Percentiles rank a stretch among this genome's conserved stretches.
These are phyloP conservation scores for Psilocybe tampanensis DNA, from an alignment of 768 basidiomycete genomes.

Conservation along the genomic window DNA sequence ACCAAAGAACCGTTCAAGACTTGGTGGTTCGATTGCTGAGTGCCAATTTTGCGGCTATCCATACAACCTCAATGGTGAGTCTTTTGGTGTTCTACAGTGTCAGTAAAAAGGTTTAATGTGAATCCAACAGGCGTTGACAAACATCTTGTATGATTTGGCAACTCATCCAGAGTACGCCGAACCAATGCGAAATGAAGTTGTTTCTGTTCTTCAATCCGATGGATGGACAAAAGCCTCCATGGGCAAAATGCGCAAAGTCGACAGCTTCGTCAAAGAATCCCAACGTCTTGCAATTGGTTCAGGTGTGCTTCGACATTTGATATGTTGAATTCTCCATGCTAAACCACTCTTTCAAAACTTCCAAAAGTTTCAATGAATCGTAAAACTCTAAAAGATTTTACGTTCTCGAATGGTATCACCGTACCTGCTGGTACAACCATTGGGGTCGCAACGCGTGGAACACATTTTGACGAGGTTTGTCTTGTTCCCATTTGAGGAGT, in stretches of 20 bases:
- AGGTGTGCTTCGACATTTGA: neutral
- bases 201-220: constrained; percentile 32
- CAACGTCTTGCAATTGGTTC: constrained; percentile 4
- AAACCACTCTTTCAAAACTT: neutral
- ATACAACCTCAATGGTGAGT: constrained; percentile 25
- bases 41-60: constrained; percentile 30
- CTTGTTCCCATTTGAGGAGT: neutral
- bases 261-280: constrained; percentile 47
- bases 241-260: constrained; percentile 41
- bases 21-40: constrained; percentile 21
- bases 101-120: neutral
- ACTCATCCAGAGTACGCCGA: constrained; percentile 32
- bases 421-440: constrained; percentile 41
- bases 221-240: constrained; percentile 38
- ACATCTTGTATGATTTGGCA: constrained; percentile 38
- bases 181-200: constrained; percentile 44
- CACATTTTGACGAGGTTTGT: constrained; percentile 29
- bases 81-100: too few species aligned
- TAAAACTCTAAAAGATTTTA: constrained; percentile 38
- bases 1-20: constrained; percentile 16
- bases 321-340: neutral
- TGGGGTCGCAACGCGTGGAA: constrained; percentile 25
- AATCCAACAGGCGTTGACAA: constrained; percentile 31
- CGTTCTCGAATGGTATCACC: constrained; percentile 43
- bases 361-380: constrained; percentile 26